Evolutionary conservation across 1,139 yeast genomes (phyloP), one percentile per base, ranked within the genome.

Genomic region (Diutina sp.): DNA sequence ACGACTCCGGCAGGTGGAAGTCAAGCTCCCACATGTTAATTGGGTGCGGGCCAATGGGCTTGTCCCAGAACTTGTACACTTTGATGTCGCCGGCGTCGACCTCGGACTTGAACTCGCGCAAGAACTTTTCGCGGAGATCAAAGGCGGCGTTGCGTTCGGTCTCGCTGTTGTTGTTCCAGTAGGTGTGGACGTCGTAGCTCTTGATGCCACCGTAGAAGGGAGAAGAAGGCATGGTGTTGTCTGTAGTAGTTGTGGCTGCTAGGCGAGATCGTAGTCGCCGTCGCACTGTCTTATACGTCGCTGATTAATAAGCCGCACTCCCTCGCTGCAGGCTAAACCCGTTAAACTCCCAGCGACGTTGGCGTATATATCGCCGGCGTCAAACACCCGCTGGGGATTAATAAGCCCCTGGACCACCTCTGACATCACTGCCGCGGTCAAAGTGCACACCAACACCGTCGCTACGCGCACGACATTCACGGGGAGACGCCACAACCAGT

Each of bases 11-110:
- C 35, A 25, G 35, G 16, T 12, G 18, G 14, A 48, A 48, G 64
- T 74, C 78, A 55, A 74, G 62, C 61, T 74, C 79, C 71, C 73
- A 74, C 78, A 74, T 74, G 58, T 64, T 65, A 30, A 72, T 66
- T 0, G 85, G 82, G 61, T 82, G 86, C 0, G 86, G 86, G 0
- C 87, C 87, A 54, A 82, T 67, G 28, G 83, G 78, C 56, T 67
- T 67, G 55, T 78, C 79, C 74, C 80, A 78, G 55, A 79, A 68
- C 60, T 73, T 73, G 65, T 72, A 70, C 5, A 80, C 73, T 56
- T 82, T 61, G 30, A 80, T 68, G 41, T 68, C 67, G 2, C 80
- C 82, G 1, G 64, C 62, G 16, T 66, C 73, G 28, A 82, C 68
- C 57, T 81, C 84, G 11, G 65, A 57, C 6, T 73, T 71, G 62